Base-by-base conservation (phyloP, 768 basidiomycete species). In the Agaricus blazei region DNA sequence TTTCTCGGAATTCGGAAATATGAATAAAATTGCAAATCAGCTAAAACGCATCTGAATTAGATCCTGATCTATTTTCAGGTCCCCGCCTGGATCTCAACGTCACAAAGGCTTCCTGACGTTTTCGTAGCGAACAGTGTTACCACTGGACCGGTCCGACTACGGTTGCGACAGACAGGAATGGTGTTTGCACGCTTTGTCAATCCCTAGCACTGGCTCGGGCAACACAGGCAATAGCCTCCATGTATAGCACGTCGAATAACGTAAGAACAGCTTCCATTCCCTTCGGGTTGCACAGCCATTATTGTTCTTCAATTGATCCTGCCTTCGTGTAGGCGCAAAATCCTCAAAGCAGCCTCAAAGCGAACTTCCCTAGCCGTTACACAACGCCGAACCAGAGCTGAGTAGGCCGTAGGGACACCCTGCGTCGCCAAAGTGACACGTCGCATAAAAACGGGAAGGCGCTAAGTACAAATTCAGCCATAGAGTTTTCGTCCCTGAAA, bases 1-100 rank as follows among this genome's bases (percentile, higher is more conserved):
- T 66, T 67, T 65, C 59, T 58, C 59, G 55, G 41, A 62, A 58
- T 19, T 19, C 19, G 38, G 41, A 62, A 58, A 51, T 52, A 57
- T 52, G 52, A 58, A 63, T 58, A 65, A 65, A 68, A 68, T 65
- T 65, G 68, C 70, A 73, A 70, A 69, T 65, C 64, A 61, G 67
- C 63, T 67, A 62, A 62, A 51, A 57, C 59, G 54, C 53, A 60
- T 57, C 59, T 59, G 58, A 58, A 54, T 61, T 54, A 40, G 54
- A 64, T 58, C 65, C 62, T 52, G 61, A 59, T 57, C 48, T 47
- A 51, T 53, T 59, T 57, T 63, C 63, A 73, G 69, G 70, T 72
- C 71, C 68, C 73, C 74, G 71, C 64, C 19, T 61, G 52, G 28
- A 43, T 48, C 54, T 49, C 11, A 24, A 43, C 19, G 15, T 46